These are phyloP conservation scores for Epichloe aotearoae DNA, from an alignment of 2,329 filamentous ascomycete genomes.

Conservation along the genomic window DNA sequence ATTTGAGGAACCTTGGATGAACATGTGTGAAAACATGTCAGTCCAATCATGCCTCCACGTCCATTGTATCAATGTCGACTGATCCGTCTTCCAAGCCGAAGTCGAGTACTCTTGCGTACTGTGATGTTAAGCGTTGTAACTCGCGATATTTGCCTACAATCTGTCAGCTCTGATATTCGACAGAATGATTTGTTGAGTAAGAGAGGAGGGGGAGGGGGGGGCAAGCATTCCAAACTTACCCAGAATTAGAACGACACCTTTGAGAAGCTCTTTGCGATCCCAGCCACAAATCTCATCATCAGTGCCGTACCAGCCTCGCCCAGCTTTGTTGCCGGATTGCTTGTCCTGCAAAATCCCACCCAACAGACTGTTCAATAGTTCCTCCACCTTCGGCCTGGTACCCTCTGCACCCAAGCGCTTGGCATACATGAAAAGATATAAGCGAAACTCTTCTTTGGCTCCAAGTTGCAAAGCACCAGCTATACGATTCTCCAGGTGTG, in stretches of 20 bases:
- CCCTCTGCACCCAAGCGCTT: constrained; percentile 90
- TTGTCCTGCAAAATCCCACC: constrained; percentile 56
- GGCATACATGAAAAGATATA: constrained; percentile 97
- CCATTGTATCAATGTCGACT: constrained; percentile 30
- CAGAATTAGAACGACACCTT: constrained; percentile 82
- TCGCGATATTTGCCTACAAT: constrained; percentile 87
- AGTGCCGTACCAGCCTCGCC: constrained; percentile 49
- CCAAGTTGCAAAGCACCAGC: constrained; percentile 77
- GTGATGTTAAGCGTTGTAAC: constrained; percentile 84
- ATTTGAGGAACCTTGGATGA: not conserved
- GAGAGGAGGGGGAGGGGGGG: not conserved
- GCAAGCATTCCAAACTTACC: constrained; percentile 43
- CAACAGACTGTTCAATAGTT: constrained; percentile 69
- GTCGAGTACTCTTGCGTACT: constrained; percentile 76
- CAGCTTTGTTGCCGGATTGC: constrained; percentile 28
- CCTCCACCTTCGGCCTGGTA: constrained; percentile 77
- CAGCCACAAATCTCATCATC: constrained; percentile 75
- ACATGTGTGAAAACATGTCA: not conserved
- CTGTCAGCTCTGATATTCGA: constrained; percentile 12
- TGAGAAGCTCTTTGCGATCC: constrained; percentile 76
- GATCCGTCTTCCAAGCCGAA: constrained; percentile 37
- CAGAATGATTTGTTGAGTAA: not conserved
- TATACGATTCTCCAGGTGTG: constrained; percentile 88
- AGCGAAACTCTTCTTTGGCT: constrained; percentile 80
- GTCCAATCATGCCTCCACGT: constrained; percentile 21